Conservation (phyloP, 352 stramenopile genomes). For the Thalassiosira hispida region DNA sequence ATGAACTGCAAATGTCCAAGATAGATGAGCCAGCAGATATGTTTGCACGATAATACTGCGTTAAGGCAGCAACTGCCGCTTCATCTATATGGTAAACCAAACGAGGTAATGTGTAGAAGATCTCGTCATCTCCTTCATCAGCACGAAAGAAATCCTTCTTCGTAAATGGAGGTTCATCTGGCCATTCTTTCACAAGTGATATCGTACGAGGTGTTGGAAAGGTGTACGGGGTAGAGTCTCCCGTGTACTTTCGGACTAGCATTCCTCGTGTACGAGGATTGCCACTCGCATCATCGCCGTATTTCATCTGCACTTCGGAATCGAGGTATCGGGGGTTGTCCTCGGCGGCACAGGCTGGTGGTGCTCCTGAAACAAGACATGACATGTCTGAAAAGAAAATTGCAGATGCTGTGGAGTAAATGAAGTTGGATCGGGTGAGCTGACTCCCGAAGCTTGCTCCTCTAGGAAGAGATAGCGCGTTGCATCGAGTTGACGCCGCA, state of each 20-base stretch:
- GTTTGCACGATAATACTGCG: conserved; percentile 87
- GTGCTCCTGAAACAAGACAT: conserved; percentile 16
- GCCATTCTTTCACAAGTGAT: conserved; percentile 77
- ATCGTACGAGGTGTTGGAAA: conserved; percentile 68
- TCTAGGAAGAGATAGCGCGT: conserved; percentile 27
- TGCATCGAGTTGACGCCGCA: conserved; percentile 14
- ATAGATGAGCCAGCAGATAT: conserved; percentile 70
- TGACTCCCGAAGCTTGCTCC: conserved; percentile 1
- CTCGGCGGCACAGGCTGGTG: conserved; percentile 39
- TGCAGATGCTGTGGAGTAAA: conserved; percentile 58
- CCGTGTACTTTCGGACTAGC: conserved; percentile 75
- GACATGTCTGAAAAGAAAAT: conserved; percentile 53
- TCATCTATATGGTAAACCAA: conserved; percentile 90
- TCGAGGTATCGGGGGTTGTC: conserved; percentile 82
- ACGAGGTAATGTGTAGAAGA: conserved; percentile 86
- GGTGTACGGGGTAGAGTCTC: conserved; percentile 76
- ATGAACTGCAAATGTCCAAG: conserved; percentile 88
- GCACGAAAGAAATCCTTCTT: conserved; percentile 82
- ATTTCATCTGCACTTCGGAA: conserved; percentile 81
- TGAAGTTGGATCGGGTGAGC: conserved; percentile 39
- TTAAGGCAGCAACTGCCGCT: conserved; percentile 84
- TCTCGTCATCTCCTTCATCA: conserved; percentile 83
- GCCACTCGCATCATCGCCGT: conserved; percentile 56
- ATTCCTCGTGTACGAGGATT: conserved; percentile 78
- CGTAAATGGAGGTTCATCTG: conserved; percentile 68